Evolutionary conservation across 805 yeast genomes (phyloP), one percentile per base, ranked within the genome.

Genomic region (Lipomyces mesembrius): DNA sequence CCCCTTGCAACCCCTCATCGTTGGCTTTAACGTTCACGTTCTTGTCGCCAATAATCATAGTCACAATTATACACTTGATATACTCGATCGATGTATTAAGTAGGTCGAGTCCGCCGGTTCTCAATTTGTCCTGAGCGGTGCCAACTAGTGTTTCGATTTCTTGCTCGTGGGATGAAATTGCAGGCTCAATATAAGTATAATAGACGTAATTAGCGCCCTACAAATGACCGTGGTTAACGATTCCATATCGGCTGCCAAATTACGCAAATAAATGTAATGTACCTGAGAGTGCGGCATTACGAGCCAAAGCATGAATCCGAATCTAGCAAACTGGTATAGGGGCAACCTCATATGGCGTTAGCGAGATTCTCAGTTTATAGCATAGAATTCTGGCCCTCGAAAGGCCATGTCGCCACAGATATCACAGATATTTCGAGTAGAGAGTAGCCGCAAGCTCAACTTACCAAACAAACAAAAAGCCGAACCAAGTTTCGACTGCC

Each of bases 291-390:
- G 83, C 49, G 86, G 86, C 27, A 84, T 77, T 4, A 88, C 83
- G 58, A 91, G 79, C 93, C 93, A 89, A 12, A 84, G 73, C 39
- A 85, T 82, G 54, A 85, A 74, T 34, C 80, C 81, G 2, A 88
- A 74, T 64, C 83, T 81, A 46, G 82, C 55, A 1, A 88, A 72
- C 3, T 83, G 75, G 72, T 83, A 85, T 59, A 89, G 83, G 1
- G 95, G 94, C 20, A 88, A 67, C 51, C 83, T 68, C 6, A 27
- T 5, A n/a, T 43, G n/a, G 6, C 11, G 12, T 43, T 8, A 11
- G 27, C 29, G 22, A 27, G 12, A 39, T 25, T 11, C 3, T 52
- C 55, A 52, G 7, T n/a, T 25, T 35, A 11, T 20, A 17, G 35
- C 35, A 8, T 59, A 11, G 8, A 17, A 8, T 17, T 17, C 7